A percentile compares a stretch with the other conserved stretches of the same genome.
These are phyloP conservation scores for Lentinus polychrous DNA, from an alignment of 1,284 basidiomycete species.

Conservation along the genomic window DNA sequence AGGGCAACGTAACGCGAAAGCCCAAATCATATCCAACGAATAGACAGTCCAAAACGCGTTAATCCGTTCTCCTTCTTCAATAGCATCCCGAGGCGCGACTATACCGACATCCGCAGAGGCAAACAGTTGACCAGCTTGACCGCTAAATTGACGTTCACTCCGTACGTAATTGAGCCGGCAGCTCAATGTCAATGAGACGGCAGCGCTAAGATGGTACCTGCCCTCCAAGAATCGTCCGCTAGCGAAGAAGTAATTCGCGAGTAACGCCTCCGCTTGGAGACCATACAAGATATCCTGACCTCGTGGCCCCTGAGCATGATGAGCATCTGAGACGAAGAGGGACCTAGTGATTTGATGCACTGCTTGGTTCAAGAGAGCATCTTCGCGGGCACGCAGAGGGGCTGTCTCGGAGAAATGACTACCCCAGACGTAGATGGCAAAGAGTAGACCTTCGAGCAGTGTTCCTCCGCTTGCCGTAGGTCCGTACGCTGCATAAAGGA, in stretches of 20 bases:
- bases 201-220: conserved; percentile 35
- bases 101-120: conserved; percentile 5
- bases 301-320: neutral
- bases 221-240: conserved; percentile 36
- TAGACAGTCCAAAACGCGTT: conserved; percentile 68
- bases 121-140: neutral
- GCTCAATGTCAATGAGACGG: conserved; percentile 29
- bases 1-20: conserved; percentile 51
- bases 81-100: conserved; percentile 19
- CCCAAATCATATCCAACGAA: conserved; percentile 57
- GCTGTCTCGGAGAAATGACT: conserved; percentile 29
- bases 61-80: conserved; percentile 55
- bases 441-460: conserved; percentile 41
- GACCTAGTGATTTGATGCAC: conserved; percentile 34
- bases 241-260: conserved; percentile 47
- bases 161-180: conserved; percentile 29
- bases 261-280: conserved; percentile 49
- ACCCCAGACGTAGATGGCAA: conserved; percentile 44
- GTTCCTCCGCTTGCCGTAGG: conserved; percentile 1
- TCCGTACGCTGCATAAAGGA: conserved; percentile 14
- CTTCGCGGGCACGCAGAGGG: conserved; percentile 22
- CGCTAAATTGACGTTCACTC: neutral
- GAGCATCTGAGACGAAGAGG: conserved; percentile 20
- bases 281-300: conserved; percentile 40
- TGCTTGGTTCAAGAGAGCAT: conserved; percentile 36